Base-by-base conservation (phyloP, 306 rosid genomes). In the Quercus dentata region DNA sequence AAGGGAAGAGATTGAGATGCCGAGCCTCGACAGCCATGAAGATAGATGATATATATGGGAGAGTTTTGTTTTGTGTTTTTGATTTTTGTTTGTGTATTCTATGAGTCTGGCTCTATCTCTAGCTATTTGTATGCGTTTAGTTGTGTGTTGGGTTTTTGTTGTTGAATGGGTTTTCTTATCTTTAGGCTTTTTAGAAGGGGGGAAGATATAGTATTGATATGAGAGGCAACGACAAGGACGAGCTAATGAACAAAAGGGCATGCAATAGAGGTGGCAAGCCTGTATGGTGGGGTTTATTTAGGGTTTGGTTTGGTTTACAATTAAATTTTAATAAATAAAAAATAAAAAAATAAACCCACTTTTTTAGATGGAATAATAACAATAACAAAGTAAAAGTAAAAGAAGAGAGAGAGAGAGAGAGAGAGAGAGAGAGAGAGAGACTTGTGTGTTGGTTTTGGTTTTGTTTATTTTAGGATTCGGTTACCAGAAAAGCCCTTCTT, bases 21-120 rank as follows among this genome's bases (percentile, higher is more conserved):
- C 87, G 87, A 83, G 99, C 94, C 80, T 92, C 92, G 46, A 94
- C 99, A 64, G 99, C 97, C 97, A 94, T 92, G 85, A 19, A 44
- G 63, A 20, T 4, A 4, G 56, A 46, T 30, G 52, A 23, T 12
- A 18, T 12, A 18, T 20, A 23, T 51, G 25, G 5, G 31, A 30
- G 49, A 5, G 23, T 52, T 54, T 12, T 78, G 23, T 8, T 49
- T 11, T 33, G 35, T 33, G 35, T 33, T 33, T 33, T 33, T 33
- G 35, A 33, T 17, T 49, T 11, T 63, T 56, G 46, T 38, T 38
- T 38, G 46, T 38, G 46, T 38, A 38, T 38, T 8, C 46, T 38
- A 1, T 1, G 46, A 38, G 46, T n/a, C 8, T 30, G 23, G 25
- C 58, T 67, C 20, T 72, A 12, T 27, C 64, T 61, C 70, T 41